Evolutionary conservation across 2,329 filamentous ascomycete genomes (phyloP), one percentile per base, ranked within the genome.

Genomic region (Clarireedia monteithiana): DNA sequence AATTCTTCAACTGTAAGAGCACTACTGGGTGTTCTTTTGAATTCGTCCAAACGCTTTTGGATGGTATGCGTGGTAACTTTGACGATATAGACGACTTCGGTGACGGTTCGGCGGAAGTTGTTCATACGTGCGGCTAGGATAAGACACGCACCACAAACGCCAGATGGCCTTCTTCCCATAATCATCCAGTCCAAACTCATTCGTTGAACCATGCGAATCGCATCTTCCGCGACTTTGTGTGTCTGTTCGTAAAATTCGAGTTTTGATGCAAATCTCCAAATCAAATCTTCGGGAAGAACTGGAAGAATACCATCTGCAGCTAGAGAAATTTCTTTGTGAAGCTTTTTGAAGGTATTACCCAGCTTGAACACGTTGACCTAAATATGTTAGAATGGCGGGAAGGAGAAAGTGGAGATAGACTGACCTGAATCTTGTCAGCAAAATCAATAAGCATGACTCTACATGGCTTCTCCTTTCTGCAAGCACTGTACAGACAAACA

Each of bases 111-210:
- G 46, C 92, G 87, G 69, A 95, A 99, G 71, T 97, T 97, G 79
- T 96, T 95, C 87, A 97, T 97, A 52, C 94, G 88, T 7, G 94
- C 92, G 6, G 94, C 94, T 70, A 99, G 86, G 59, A 99, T 88
- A 48, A 99, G 80, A 63, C 91, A 95, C 12, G 94, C 94, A 59
- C 94, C 94, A 70, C 91, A 96, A 54, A 97, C 86, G 62, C 94
- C 94, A 6, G 92, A 92, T 15, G 94, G 94, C 42, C 94, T 86
- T 66, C 94, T 88, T 64, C 94, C 94, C 69, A 91, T 90, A 48
- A 91, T 86, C 83, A 99, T 97, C 91, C 94, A 97, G 73, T 99
- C 94, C 53, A 89, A 80, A 62, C 89, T 91, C 94, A 99, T 97
- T 59, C 94, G 86, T 70, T 88, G 85, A 55, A 96, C 85, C 52